phyloP scores from a whole-genome alignment of 2,329 filamentous ascomycete genomes.

The Hymenoscyphus fraxineus region DNA sequence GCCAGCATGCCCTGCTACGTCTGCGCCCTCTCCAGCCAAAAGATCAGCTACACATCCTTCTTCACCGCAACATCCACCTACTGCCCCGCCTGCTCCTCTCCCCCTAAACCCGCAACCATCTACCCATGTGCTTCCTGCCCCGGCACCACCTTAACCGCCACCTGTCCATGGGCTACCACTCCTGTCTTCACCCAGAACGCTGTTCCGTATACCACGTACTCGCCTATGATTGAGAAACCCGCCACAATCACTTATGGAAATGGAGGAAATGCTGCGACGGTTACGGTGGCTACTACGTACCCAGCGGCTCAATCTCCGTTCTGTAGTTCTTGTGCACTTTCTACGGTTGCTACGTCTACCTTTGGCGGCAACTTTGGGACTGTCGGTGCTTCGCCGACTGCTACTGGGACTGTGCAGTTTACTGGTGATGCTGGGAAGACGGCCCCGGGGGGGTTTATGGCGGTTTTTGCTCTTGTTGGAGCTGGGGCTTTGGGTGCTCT shows the following conservation, averaged over 20 bases:
- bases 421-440: constrained; percentile 9
- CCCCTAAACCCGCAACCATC: constrained; percentile 9
- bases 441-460: not conserved
- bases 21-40: constrained; percentile 12
- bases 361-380: not conserved
- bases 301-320: constrained; percentile 3
- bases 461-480: constrained; percentile 1
- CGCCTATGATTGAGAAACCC: constrained; percentile 5
- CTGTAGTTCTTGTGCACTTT: constrained; percentile 6
- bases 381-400: not conserved
- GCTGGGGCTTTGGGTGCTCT: constrained; percentile 6
- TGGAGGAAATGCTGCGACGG: not conserved
- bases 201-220: constrained; percentile 8
- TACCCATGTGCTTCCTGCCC: constrained; percentile 12
- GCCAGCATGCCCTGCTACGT: constrained; percentile 12
- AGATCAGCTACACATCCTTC: constrained; percentile 8
- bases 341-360: constrained; percentile 2
- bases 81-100: constrained; percentile 8
- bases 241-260: not conserved
- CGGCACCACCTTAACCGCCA: constrained; percentile 7
- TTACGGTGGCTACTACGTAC: not conserved
- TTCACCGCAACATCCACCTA: constrained; percentile 13
- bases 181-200: constrained; percentile 4
- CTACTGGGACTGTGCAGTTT: constrained; percentile 5
- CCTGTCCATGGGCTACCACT: constrained; percentile 6